These are phyloP conservation scores for Heliosperma pusillum DNA, from an alignment of 148 eudicot species.

Conservation along the genomic window DNA sequence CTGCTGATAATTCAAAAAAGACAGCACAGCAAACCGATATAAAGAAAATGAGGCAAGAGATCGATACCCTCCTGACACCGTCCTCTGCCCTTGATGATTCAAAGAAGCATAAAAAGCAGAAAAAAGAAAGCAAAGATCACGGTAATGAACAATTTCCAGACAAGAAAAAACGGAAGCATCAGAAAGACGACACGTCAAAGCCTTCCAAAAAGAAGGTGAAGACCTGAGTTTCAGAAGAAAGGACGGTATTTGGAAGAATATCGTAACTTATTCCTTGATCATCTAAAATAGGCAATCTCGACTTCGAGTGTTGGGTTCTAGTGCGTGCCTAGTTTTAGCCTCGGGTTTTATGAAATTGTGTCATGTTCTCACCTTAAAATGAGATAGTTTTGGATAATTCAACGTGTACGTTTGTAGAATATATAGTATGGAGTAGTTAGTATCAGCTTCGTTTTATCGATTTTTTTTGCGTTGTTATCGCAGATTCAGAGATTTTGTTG, in stretches of 20 bases:
- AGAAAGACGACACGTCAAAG: conserved; percentile 26
- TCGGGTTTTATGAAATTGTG: background rate
- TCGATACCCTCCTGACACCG: conserved; percentile 45
- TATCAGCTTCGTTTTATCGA: background rate
- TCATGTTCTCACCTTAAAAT: background rate
- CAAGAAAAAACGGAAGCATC: conserved; percentile 25
- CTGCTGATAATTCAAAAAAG: conserved; percentile 35
- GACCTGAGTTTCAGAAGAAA: conserved; percentile 20
- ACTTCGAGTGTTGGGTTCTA: background rate
- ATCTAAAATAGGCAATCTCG: background rate
- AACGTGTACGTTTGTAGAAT: background rate
- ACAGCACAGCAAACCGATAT: conserved; percentile 45
- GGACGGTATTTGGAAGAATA: background rate
- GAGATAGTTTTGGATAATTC: too few relatives aligned
- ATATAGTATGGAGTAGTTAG: background rate
- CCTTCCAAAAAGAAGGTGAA: conserved; percentile 18
- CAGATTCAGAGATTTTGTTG: background rate
- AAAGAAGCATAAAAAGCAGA: conserved; percentile 37
- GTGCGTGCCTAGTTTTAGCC: background rate
- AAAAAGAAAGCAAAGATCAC: conserved; percentile 20
- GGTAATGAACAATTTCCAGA: conserved; percentile 11
- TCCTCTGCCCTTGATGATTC: conserved; percentile 27
- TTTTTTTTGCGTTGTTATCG: background rate
- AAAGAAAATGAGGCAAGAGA: conserved; percentile 80
- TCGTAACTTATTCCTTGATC: background rate